phyloP scores from a whole-genome alignment of 2,329 filamentous ascomycete species.

The Drechslerella dactyloides region DNA sequence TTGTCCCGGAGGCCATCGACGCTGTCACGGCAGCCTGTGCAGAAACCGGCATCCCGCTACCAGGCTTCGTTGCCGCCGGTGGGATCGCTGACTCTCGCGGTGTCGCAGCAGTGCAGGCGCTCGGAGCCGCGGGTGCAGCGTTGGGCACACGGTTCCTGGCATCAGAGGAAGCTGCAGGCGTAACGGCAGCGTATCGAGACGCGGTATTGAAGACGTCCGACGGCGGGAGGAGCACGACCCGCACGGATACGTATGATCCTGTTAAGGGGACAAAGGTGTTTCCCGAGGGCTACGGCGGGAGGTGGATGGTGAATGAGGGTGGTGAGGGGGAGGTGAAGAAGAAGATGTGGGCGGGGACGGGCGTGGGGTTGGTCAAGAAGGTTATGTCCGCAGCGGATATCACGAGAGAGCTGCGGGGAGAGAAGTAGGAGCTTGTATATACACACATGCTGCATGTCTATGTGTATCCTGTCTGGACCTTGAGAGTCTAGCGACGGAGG shows the following conservation, averaged over 20 bases:
- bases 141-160: conserved; percentile 64
- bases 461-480: no score
- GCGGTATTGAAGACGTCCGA: conserved; percentile 62
- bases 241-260: conserved; percentile 63
- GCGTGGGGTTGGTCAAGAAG: conserved; percentile 65
- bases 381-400: conserved; percentile 64
- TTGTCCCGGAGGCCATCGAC: conserved; percentile 57
- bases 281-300: conserved; percentile 66
- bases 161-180: conserved; percentile 60
- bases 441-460: no score
- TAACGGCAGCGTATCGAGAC: conserved; percentile 60
- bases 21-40: conserved; percentile 45
- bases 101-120: conserved; percentile 56
- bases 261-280: conserved; percentile 66
- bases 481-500: no score
- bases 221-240: conserved; percentile 63
- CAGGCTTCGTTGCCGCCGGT: conserved; percentile 55
- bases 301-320: conserved; percentile 67
- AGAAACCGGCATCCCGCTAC: background rate
- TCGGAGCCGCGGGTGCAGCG: conserved; percentile 60
- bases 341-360: conserved; percentile 69
- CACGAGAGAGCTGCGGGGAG: conserved; percentile 61
- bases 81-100: conserved; percentile 58
- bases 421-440: conserved; percentile 39
- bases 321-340: conserved; percentile 60